These are phyloP conservation scores for Scutellaria barbata DNA, from an alignment of 257 asterid species.

Conservation along the genomic window DNA sequence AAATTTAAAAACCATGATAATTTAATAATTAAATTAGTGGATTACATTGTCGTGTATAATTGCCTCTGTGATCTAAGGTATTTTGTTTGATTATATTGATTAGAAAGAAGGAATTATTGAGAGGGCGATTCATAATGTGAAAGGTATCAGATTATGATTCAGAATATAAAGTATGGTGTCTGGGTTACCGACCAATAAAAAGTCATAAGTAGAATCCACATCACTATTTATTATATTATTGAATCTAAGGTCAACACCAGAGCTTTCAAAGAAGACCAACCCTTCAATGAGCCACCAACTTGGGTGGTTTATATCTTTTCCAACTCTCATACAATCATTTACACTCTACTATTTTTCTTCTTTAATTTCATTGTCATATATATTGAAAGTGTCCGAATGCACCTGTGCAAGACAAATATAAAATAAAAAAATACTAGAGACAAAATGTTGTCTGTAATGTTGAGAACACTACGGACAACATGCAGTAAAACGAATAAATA, in stretches of 20 bases:
- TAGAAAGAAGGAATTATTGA: neutral
- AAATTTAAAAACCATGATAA: neutral
- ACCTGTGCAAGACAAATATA: too few species aligned
- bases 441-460: too few species aligned
- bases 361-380: too few species aligned
- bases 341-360: neutral
- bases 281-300: neutral
- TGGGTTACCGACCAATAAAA: constrained; percentile 36
- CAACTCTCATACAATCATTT: neutral
- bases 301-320: constrained; percentile 32
- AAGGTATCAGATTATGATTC: too few species aligned
- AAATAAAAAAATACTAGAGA: too few species aligned
- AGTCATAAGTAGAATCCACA: constrained; percentile 30
- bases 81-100: neutral
- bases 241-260: constrained; percentile 37
- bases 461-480: too few species aligned
- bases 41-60: too few species aligned
- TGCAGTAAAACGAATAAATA: too few species aligned
- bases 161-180: constrained; percentile 1
- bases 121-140: constrained; percentile 20
- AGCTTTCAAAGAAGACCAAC: neutral
- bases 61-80: neutral
- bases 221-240: constrained; percentile 18
- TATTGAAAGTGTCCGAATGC: too few species aligned
- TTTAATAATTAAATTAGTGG: neutral